Conservation (phyloP, 2,329 filamentous ascomycete species). For the Cyphellophora attinorum region DNA sequence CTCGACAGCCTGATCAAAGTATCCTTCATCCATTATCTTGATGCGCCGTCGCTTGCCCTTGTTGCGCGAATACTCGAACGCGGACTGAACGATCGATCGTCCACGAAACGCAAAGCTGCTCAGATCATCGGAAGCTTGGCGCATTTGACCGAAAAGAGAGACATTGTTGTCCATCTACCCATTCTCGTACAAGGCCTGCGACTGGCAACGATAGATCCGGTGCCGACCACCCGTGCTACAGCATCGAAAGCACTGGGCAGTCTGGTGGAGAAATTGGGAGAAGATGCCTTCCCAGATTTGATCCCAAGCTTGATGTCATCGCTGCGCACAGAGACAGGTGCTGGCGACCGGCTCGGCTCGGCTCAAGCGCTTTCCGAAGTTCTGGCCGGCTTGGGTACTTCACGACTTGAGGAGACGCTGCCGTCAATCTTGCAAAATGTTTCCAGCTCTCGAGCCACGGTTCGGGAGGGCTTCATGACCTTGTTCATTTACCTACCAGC, state of each 20-base stretch:
- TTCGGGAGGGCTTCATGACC: conserved; percentile 98
- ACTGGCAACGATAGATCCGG: conserved; percentile 82
- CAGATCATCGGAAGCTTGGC: conserved; percentile 97
- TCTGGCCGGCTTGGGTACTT: conserved; percentile 84
- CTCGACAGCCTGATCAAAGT: conserved; percentile 92
- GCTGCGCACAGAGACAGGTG: conserved; percentile 92
- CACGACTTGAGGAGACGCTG: conserved; percentile 85
- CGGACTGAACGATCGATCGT: conserved; percentile 80
- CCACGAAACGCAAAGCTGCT: conserved; percentile 89
- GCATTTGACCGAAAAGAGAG: conserved; percentile 92
- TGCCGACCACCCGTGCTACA: conserved; percentile 90
- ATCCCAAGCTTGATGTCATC: conserved; percentile 97
- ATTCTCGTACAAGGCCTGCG: conserved; percentile 87
- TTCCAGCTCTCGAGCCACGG: conserved; percentile 76
- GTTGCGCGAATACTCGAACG: conserved; percentile 93
- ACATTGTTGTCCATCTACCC: conserved; percentile 80
- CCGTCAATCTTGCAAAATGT: conserved; percentile 96
- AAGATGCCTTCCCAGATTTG: conserved; percentile 91
- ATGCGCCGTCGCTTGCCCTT: conserved; percentile 87
- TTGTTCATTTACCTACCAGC: conserved; percentile 98
- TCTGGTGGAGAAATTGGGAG: conserved; percentile 94
- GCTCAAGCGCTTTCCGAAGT: conserved; percentile 95
- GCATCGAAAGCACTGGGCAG: conserved; percentile 93
- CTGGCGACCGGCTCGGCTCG: conserved; percentile 89
- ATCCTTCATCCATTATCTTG: conserved; percentile 97